Conservation (phyloP, 2,329 filamentous ascomycete species). For the Diplodia sapinea region DNA sequence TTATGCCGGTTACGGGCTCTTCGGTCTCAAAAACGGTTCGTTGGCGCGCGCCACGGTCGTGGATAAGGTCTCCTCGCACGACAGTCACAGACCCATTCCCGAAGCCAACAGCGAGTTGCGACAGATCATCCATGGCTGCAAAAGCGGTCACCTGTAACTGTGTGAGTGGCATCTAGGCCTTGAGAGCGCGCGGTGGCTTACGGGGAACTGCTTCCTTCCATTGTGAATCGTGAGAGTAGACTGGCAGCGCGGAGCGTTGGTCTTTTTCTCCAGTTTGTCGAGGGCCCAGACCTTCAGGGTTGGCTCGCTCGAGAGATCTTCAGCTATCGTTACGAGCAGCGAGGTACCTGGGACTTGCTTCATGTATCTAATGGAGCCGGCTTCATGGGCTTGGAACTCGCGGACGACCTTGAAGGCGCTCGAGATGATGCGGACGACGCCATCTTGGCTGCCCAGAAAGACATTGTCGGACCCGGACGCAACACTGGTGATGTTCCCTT, state of each 20-base stretch:
- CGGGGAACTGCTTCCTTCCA: constrained; percentile 90
- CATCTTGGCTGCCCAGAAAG: constrained; percentile 85
- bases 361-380: constrained; percentile 84
- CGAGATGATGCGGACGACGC: constrained; percentile 84
- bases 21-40: constrained; percentile 95
- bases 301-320: constrained; percentile 87
- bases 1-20: constrained; percentile 91
- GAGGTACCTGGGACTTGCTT: constrained; percentile 88
- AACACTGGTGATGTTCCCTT: constrained; percentile 76
- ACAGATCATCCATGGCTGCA: constrained; percentile 82
- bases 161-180: constrained; percentile 34
- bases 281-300: constrained; percentile 97
- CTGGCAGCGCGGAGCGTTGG: constrained; percentile 83
- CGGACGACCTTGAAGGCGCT: constrained; percentile 84
- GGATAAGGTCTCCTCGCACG: constrained; percentile 90
- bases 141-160: constrained; percentile 79
- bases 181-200: constrained; percentile 42
- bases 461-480: constrained; percentile 87
- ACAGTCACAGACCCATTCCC: constrained; percentile 94
- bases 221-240: constrained; percentile 88
- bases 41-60: constrained; percentile 93
- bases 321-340: constrained; percentile 81
- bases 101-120: constrained; percentile 93
- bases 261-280: constrained; percentile 93
- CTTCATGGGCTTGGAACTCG: constrained; percentile 85